phyloP scores from a whole-genome alignment of 208 protist genomes.

The Acanthamoeba culbertsoni region DNA sequence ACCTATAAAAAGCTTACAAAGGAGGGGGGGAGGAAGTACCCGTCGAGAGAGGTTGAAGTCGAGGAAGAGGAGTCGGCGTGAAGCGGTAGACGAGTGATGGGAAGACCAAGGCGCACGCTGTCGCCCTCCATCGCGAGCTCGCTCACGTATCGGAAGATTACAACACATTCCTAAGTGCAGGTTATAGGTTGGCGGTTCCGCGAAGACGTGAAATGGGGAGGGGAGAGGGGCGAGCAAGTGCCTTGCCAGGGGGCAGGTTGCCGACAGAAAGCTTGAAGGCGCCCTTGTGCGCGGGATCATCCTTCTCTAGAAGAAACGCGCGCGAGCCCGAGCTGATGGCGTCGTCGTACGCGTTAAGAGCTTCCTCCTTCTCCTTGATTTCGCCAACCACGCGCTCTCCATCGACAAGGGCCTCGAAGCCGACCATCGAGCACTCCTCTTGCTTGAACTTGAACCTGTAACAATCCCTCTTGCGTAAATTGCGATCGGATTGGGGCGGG shows the following conservation, averaged over 20 bases:
- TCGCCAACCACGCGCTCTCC: not conserved
- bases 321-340: not conserved
- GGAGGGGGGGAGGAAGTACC: too few species aligned
- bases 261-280: constrained; percentile 61
- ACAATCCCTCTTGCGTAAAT: too few species aligned
- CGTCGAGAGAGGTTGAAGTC: too few species aligned
- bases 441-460: constrained; percentile 29
- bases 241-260: constrained; percentile 62
- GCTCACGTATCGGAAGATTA: constrained; percentile 67
- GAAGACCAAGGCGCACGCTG: constrained; percentile 47
- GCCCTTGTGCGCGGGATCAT: not conserved
- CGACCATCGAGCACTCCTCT: constrained; percentile 7
- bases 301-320: constrained; percentile 52
- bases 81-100: constrained; percentile 54
- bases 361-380: constrained; percentile 43
- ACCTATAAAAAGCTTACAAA: too few species aligned
- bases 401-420: constrained; percentile 39
- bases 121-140: constrained; percentile 61
- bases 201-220: not conserved
- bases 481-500: not conserved
- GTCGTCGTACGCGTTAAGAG: not conserved
- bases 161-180: not conserved
- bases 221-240: not conserved
- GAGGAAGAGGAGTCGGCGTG: not conserved
- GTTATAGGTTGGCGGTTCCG: too few species aligned